Percentiles rank a stretch among this genome's conserved stretches.
Evolutionary conservation across 768 basidiomycete species (phyloP).

Genomic region (Tylopilus subfusipes): DNA sequence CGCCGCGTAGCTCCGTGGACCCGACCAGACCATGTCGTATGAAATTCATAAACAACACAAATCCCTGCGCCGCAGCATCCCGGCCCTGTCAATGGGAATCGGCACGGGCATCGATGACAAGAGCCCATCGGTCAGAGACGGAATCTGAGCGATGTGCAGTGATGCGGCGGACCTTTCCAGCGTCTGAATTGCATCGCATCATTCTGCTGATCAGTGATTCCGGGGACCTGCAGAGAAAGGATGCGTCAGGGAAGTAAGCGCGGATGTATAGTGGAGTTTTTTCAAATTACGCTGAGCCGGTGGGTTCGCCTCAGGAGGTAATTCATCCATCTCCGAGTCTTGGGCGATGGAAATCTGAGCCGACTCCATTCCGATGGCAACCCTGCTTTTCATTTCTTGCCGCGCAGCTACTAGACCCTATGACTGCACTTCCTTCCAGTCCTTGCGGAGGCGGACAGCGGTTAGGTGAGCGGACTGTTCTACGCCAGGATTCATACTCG

Average conservation of each 20-base stretch:
- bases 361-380: background rate
- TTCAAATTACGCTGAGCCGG: slow-evolving; percentile 6
- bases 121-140: background rate
- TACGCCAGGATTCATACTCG: slow-evolving; percentile 6
- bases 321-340: slow-evolving; percentile 1
- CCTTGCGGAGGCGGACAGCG: background rate
- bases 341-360: background rate
- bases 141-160: background rate
- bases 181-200: slow-evolving; percentile 5
- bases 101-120: background rate
- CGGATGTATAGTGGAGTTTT: background rate
- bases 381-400: slow-evolving; percentile 6
- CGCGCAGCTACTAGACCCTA: slow-evolving; percentile 14
- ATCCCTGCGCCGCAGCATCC: background rate
- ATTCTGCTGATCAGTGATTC: slow-evolving; percentile 5
- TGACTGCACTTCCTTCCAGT: background rate
- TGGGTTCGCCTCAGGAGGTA: slow-evolving; percentile 1
- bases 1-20: slow-evolving; percentile 8
- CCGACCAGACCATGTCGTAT: background rate
- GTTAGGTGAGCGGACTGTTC: slow-evolving; percentile 2
- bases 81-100: slow-evolving; percentile 7
- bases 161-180: background rate
- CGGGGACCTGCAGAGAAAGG: slow-evolving; percentile 2
- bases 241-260: background rate
- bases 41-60: slow-evolving; percentile 9